Percentiles rank a stretch among this genome's conserved stretches.
These are phyloP conservation scores for Botryosphaeria dothidea DNA, from an alignment of 2,329 filamentous ascomycete species.

Conservation along the genomic window DNA sequence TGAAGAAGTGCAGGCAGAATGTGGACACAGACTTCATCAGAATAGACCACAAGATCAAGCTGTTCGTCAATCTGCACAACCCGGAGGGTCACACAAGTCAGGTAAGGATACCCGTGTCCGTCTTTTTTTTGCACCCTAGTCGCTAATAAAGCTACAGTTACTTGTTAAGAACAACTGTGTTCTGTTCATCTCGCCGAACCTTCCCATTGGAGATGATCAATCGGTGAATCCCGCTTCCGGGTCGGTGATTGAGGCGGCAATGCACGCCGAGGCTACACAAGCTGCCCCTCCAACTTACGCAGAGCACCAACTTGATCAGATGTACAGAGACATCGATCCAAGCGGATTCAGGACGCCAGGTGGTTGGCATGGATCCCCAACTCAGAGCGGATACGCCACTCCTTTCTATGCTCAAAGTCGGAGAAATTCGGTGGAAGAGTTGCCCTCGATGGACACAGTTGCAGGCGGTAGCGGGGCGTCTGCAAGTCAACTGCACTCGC, in stretches of 20 bases:
- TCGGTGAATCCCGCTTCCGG: constrained; percentile 30
- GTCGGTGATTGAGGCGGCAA: constrained; percentile 30
- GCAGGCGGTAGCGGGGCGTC: constrained; percentile 47
- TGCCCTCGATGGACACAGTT: constrained; percentile 54
- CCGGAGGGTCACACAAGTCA: constrained; percentile 94
- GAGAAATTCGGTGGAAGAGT: constrained; percentile 77
- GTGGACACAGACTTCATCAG: constrained; percentile 88
- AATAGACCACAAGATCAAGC: constrained; percentile 86
- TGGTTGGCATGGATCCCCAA: constrained; percentile 14
- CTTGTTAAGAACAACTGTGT: constrained; percentile 88
- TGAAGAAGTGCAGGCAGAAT: constrained; percentile 85
- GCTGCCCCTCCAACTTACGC: constrained; percentile 92
- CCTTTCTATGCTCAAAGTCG: constrained; percentile 73
- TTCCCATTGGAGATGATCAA: constrained; percentile 85
- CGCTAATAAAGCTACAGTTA: constrained; percentile 52
- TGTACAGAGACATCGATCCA: constrained; percentile 85
- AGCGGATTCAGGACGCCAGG: constrained; percentile 79
- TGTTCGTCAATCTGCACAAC: constrained; percentile 88
- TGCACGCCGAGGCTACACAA: constrained; percentile 58
- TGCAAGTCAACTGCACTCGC: constrained; percentile 68
- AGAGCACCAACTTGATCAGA: constrained; percentile 82
- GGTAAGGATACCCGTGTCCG: constrained; percentile 47
- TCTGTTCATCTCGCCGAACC: constrained; percentile 93
- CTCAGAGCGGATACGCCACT: constrained; percentile 62
- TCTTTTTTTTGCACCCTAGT: background rate